These are phyloP conservation scores for Tetracladium setigerum DNA, from an alignment of 495 filamentous ascomycete species.

Conservation along the genomic window DNA sequence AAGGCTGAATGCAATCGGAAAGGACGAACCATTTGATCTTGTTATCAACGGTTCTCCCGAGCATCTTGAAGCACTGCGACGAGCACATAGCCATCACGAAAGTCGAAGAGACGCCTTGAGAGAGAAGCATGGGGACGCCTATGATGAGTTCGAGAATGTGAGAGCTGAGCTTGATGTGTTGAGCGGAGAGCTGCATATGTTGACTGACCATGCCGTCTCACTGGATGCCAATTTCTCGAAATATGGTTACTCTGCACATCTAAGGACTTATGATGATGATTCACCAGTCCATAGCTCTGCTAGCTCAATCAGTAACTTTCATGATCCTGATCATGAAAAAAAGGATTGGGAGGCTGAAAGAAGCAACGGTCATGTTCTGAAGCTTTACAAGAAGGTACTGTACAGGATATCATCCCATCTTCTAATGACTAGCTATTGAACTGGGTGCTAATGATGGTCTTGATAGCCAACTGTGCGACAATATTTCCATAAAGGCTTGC, in stretches of 20 bases:
- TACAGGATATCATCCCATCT: background rate
- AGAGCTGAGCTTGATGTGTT: conserved; percentile 39
- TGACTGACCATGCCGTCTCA: conserved; percentile 41
- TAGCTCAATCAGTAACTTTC: conserved; percentile 24
- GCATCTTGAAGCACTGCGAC: conserved; percentile 42
- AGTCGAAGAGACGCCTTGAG: conserved; percentile 32
- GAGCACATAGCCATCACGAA: conserved; percentile 41
- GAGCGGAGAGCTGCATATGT: conserved; percentile 39
- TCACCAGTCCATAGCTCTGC: conserved; percentile 8
- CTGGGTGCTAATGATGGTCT: background rate
- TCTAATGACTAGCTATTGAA: background rate
- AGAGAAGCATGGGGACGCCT: conserved; percentile 33
- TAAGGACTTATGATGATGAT: conserved; percentile 32
- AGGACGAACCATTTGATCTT: conserved; percentile 39
- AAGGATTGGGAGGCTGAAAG: conserved; percentile 36
- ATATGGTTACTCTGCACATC: conserved; percentile 49
- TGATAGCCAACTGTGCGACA: conserved; percentile 44
- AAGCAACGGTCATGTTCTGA: conserved; percentile 35
- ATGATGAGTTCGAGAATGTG: conserved; percentile 45
- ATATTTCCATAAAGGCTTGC: conserved; percentile 53
- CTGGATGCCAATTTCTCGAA: conserved; percentile 49
- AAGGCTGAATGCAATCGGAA: conserved; percentile 28
- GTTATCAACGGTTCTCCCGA: conserved; percentile 46
- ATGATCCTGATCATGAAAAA: conserved; percentile 25
- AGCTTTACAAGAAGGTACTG: conserved; percentile 37